Evolutionary conservation across 179 eudicot genomes (phyloP).

Genomic region (Silene noctiflora): DNA sequence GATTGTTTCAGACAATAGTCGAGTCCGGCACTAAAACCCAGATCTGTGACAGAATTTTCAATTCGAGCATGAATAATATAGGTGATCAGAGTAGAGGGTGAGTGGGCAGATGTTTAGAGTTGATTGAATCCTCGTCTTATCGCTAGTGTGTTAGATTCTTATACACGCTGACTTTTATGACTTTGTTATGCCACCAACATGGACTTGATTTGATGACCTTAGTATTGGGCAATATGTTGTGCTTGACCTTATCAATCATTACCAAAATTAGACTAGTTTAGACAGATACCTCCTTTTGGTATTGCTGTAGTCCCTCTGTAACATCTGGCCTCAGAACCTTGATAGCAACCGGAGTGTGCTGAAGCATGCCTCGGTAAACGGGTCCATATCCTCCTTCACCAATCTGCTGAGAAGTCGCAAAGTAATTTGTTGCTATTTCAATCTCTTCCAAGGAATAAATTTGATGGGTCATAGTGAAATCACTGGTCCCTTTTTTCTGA

Average conservation of each 20-base stretch:
- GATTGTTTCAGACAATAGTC: too few species aligned
- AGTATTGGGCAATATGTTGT: not conserved
- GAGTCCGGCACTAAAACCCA: too few species aligned
- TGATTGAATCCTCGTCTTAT: not conserved
- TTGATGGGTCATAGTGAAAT: conserved; percentile 31
- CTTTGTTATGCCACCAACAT: not conserved
- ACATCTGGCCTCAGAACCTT: conserved; percentile 64
- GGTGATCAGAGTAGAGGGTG: too few species aligned
- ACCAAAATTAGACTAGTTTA: not conserved
- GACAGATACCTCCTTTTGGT: conserved; percentile 53
- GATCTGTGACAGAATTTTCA: too few species aligned
- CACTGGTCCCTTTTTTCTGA: conserved; percentile 33
- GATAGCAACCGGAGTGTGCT: conserved; percentile 72
- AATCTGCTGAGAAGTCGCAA: conserved; percentile 50
- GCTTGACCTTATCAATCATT: not conserved
- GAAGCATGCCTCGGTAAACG: conserved; percentile 58
- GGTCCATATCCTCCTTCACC: conserved; percentile 97
- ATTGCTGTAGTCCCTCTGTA: conserved; percentile 64
- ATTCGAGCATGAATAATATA: too few species aligned
- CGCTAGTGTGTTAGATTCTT: not conserved
- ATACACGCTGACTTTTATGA: not conserved
- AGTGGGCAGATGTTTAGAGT: not conserved
- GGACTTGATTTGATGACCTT: not conserved
- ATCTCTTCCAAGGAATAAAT: conserved; percentile 61
- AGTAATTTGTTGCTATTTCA: conserved; percentile 56